Evolutionary conservation across 208 protist species (phyloP), one percentile per base, ranked within the genome.

Genomic region (Kentomonas sorsogonicus): DNA sequence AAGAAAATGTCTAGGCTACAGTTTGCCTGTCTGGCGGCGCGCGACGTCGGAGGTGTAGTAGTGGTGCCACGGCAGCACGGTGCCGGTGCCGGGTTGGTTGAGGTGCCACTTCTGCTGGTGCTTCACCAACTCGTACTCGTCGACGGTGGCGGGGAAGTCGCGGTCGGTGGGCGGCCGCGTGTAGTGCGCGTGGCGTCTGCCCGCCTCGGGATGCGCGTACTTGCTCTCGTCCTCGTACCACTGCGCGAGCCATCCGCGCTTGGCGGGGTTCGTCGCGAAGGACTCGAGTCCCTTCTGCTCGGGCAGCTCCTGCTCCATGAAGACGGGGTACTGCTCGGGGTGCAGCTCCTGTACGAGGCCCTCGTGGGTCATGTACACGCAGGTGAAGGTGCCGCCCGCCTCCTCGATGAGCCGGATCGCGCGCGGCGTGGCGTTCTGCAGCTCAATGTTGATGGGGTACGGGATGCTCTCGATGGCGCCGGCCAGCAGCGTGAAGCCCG

Each of bases 51-150:
- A 62, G 11, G 87, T 94, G 66, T 86, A 77, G 53, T 77, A 72
- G 0, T 72, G 72, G 54, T 91, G 83, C 89, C 89, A 95, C 22
- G 89, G 89, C 22, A 95, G 62, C 45, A 93, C 54, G n/a, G 86
- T 93, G 15, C 81, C 86, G 3, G 86, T 92, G 27, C 86, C 85
- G 7, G 89, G 75, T 56, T 95, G 89, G 44, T 89, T 86, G 34
- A 95, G 72, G 61, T 95, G 89, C 89, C 89, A 95, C 66, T 93
- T 93, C 69, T 95, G 89, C 55, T 95, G 89, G 60, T 95, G 89
- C 66, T 91, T 92, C n/a, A 89, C 85, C 34, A 89, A 61, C 54
- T 95, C 86, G 55, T 90, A 88, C 66, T 95, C 89, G 47, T 93
- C 83, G 0, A 90, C 68, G 0, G 89, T 89, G 22, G 85, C 67